Conservation (phyloP, 1,284 basidiomycete genomes). For the Ceratobasidium sp. region DNA sequence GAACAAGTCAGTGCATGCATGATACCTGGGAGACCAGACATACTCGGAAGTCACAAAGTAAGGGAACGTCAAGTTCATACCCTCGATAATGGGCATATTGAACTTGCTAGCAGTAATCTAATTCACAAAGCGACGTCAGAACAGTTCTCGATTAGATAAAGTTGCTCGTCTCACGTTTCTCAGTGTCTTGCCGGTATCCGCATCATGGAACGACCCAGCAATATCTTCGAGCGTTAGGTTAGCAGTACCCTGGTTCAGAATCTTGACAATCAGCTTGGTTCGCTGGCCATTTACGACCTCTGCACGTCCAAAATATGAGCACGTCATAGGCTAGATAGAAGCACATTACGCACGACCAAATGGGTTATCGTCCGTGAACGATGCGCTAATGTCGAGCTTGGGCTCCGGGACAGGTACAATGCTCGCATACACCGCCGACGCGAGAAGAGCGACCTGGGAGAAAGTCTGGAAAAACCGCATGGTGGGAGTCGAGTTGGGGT, state of each 20-base stretch:
- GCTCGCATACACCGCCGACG: conserved; percentile 36
- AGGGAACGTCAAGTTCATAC: conserved; percentile 62
- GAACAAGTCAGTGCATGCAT: neutral
- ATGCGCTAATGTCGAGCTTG: conserved; percentile 66
- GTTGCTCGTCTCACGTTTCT: conserved; percentile 69
- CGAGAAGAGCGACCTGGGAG: conserved; percentile 37
- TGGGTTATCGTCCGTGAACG: conserved; percentile 78
- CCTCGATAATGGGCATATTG: conserved; percentile 65
- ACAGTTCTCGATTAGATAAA: conserved; percentile 14
- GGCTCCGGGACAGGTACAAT: conserved; percentile 47
- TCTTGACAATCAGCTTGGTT: conserved; percentile 69
- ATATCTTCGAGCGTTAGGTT: conserved; percentile 78
- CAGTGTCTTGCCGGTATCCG: conserved; percentile 68
- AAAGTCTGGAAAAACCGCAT: conserved; percentile 38
- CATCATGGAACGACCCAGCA: conserved; percentile 75
- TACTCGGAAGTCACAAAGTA: conserved; percentile 86
- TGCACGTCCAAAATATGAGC: conserved; percentile 48
- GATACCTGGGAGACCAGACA: conserved; percentile 49
- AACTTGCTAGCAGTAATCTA: conserved; percentile 72
- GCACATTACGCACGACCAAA: conserved; percentile 74
- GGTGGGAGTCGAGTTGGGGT: conserved; percentile 23
- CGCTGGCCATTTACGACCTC: conserved; percentile 88
- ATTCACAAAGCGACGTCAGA: neutral
- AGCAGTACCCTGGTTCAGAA: conserved; percentile 78
- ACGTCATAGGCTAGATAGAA: conserved; percentile 18